Percentiles rank a stretch among this genome's conserved stretches.
phyloP scores from a whole-genome alignment of 2,329 filamentous ascomycete species.

The Colletotrichum kahawae region DNA sequence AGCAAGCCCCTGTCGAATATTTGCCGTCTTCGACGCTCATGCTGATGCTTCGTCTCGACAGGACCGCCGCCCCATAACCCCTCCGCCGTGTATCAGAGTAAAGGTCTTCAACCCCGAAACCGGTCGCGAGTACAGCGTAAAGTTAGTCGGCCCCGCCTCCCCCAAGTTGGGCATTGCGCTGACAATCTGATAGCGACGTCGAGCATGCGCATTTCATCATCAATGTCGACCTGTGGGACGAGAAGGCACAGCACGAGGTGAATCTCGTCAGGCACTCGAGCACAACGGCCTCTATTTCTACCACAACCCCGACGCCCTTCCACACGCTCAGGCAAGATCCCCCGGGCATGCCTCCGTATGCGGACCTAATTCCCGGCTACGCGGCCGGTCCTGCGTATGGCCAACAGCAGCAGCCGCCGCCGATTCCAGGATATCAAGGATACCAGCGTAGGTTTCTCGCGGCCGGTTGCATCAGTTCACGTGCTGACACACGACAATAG shows the following conservation, averaged over 20 bases:
- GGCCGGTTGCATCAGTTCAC: neutral
- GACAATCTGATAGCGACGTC: slow-evolving; percentile 59
- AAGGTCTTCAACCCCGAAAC: slow-evolving; percentile 77
- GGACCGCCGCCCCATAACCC: slow-evolving; percentile 95
- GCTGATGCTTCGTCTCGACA: slow-evolving; percentile 40
- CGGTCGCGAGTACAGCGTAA: slow-evolving; percentile 82
- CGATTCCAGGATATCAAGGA: neutral
- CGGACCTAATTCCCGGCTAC: slow-evolving; percentile 7
- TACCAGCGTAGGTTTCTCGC: slow-evolving; percentile 5
- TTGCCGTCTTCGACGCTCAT: slow-evolving; percentile 24
- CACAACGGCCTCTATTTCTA: slow-evolving; percentile 78
- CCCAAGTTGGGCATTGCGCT: neutral
- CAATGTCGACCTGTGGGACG: slow-evolving; percentile 72
- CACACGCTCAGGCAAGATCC: slow-evolving; percentile 39
- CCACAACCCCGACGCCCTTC: slow-evolving; percentile 78
- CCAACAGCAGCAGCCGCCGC: slow-evolving; percentile 8
- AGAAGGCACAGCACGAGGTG: slow-evolving; percentile 68
- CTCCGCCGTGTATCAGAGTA: slow-evolving; percentile 88
- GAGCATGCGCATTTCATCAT: slow-evolving; percentile 58
- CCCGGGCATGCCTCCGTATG: slow-evolving; percentile 25
- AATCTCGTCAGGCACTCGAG: slow-evolving; percentile 70
- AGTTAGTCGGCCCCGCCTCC: slow-evolving; percentile 56
- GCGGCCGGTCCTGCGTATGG: slow-evolving; percentile 2
- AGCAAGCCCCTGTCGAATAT: neutral
- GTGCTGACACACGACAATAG: neutral